Percentiles rank a stretch among this genome's conserved stretches.
Conservation (phyloP, 2,329 filamentous ascomycete genomes). For the Kalmusia sp. region DNA sequence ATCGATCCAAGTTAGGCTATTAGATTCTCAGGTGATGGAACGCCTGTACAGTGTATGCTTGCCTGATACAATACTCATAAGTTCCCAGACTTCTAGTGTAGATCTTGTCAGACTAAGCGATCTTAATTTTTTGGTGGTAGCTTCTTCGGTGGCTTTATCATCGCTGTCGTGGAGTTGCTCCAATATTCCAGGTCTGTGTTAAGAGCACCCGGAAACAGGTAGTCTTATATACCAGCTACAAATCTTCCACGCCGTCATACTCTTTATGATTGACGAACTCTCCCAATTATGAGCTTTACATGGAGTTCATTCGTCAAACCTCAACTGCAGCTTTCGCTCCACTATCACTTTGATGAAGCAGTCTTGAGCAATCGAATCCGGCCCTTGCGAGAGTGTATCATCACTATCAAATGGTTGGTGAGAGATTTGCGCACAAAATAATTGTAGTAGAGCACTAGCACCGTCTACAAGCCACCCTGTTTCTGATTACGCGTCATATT, state of each 20-base stretch:
- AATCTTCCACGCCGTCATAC: no score
- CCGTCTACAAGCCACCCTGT: constrained; percentile 9
- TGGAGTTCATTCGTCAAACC: no score
- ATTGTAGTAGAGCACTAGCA: constrained; percentile 11
- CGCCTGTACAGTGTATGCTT: constrained; percentile 1
- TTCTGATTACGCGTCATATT: constrained; percentile 1
- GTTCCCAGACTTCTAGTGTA: background rate
- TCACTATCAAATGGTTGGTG: background rate
- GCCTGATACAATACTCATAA: background rate
- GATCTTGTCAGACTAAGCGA: background rate
- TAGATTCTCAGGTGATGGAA: background rate
- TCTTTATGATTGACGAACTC: no score
- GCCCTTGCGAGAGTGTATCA: background rate
- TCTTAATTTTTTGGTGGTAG: background rate
- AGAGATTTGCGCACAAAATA: constrained; percentile 1
- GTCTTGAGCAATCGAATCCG: background rate
- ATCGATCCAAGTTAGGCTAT: background rate
- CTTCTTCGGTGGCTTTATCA: background rate
- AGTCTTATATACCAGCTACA: no score
- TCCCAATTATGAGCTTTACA: no score
- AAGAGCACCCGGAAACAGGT: no score
- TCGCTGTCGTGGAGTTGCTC: background rate
- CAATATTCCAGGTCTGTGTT: background rate
- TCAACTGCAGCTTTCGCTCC: no score
- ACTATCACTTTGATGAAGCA: no score